Percentiles rank a stretch among this genome's conserved stretches.
These are phyloP conservation scores for Aureobasidium sp. DNA, from an alignment of 2,329 filamentous ascomycete species.

Conservation along the genomic window DNA sequence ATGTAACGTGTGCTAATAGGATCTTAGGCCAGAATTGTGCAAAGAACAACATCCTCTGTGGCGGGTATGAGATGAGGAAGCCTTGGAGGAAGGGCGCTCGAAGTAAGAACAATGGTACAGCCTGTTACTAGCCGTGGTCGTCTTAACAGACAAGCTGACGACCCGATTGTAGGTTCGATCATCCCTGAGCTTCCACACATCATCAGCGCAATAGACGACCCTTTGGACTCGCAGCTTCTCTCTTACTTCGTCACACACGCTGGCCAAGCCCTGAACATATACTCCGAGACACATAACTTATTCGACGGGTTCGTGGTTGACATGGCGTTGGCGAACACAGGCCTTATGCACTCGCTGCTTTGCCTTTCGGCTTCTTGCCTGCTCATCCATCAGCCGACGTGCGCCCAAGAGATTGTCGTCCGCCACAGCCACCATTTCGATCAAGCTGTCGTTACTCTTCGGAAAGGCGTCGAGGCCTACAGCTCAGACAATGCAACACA, in stretches of 20 bases:
- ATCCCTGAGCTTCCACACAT: constrained; percentile 45
- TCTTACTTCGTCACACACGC: constrained; percentile 75
- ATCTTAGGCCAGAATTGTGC: constrained; percentile 70
- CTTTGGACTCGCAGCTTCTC: constrained; percentile 71
- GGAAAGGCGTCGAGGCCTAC: constrained; percentile 18
- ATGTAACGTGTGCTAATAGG: constrained; percentile 20
- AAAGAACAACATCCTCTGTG: constrained; percentile 87
- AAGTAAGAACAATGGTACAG: neutral
- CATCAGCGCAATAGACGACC: constrained; percentile 73
- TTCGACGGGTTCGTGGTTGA: constrained; percentile 79
- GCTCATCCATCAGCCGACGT: constrained; percentile 39
- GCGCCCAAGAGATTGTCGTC: constrained; percentile 42
- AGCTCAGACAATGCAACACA: constrained; percentile 10
- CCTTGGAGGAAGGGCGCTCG: constrained; percentile 68
- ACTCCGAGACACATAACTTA: constrained; percentile 71
- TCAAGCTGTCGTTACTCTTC: constrained; percentile 26
- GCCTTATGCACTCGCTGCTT: constrained; percentile 84
- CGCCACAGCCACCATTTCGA: constrained; percentile 49
- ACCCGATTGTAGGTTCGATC: constrained; percentile 29
- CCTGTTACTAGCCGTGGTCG: constrained; percentile 53
- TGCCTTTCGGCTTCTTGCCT: constrained; percentile 73
- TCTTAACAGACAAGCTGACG: constrained; percentile 19
- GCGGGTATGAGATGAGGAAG: constrained; percentile 76
- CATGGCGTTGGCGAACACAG: constrained; percentile 69
- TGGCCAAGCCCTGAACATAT: constrained; percentile 72